A percentile compares a stretch with the other conserved stretches of the same genome.
Conservation (phyloP, 2,329 filamentous ascomycete species). For the Pseudocercospora eumusae region DNA sequence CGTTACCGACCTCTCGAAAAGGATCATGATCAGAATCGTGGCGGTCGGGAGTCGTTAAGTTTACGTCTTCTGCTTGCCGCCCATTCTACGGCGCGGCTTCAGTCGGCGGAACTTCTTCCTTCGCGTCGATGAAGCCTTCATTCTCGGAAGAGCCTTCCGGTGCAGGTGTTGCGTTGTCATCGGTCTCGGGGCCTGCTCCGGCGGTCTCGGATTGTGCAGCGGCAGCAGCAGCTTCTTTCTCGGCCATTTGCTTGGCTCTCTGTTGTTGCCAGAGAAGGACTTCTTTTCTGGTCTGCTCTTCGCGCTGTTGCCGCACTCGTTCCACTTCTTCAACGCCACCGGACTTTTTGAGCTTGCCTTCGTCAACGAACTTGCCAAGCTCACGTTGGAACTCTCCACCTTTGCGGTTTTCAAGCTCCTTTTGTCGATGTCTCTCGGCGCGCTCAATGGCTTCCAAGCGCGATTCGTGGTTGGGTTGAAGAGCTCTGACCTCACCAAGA, state of each 20-base stretch:
- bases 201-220: constrained; percentile 37
- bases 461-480: constrained; percentile 92
- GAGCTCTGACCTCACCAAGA: constrained; percentile 85
- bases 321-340: constrained; percentile 95
- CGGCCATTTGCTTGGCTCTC: constrained; percentile 47
- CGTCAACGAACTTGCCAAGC: constrained; percentile 78
- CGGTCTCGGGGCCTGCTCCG: constrained; percentile 7
- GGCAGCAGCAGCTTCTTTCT: constrained; percentile 45
- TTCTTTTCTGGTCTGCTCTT: constrained; percentile 81
- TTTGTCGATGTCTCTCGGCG: constrained; percentile 88
- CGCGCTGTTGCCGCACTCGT: constrained; percentile 76
- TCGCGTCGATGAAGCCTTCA: constrained; percentile 19
- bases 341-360: constrained; percentile 92
- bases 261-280: constrained; percentile 60
- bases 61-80: not conserved
- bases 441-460: constrained; percentile 93
- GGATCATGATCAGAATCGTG: constrained; percentile 4
- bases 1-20: not conserved
- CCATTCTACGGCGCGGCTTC: constrained; percentile 11
- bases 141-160: constrained; percentile 11
- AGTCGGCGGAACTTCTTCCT: constrained; percentile 10
- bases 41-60: not conserved
- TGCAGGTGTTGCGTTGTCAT: constrained; percentile 31
- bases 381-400: constrained; percentile 82
- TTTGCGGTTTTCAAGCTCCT: constrained; percentile 76